These are phyloP conservation scores for Rhinocladiella similis DNA, from an alignment of 2,329 filamentous ascomycete genomes.

Conservation along the genomic window DNA sequence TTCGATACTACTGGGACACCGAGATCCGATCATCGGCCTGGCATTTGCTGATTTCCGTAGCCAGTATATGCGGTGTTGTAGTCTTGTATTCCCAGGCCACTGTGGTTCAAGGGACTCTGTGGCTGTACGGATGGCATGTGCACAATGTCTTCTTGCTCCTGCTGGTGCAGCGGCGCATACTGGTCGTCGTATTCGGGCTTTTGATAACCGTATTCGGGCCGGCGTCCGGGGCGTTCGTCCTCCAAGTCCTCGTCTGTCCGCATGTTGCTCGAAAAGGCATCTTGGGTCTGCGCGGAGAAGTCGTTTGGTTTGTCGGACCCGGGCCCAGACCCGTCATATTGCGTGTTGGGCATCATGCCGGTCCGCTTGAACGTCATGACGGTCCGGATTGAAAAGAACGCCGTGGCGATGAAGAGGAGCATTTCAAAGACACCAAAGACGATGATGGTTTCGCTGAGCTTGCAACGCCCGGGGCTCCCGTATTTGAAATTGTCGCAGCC, in stretches of 20 bases:
- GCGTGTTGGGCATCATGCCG: conserved; percentile 51
- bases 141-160: conserved; percentile 43
- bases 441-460: conserved; percentile 55
- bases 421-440: conserved; percentile 60
- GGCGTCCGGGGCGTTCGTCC: conserved; percentile 40
- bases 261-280: conserved; percentile 49
- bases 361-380: conserved; percentile 58
- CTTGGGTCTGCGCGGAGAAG: conserved; percentile 51
- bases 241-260: conserved; percentile 42
- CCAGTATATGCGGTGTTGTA: conserved; percentile 45
- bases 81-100: conserved; percentile 36
- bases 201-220: conserved; percentile 45
- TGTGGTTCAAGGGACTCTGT: conserved; percentile 38
- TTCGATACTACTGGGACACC: background rate
- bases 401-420: conserved; percentile 57
- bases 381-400: conserved; percentile 55
- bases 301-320: conserved; percentile 33
- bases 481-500: conserved; percentile 58
- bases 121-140: conserved; percentile 27
- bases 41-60: conserved; percentile 30
- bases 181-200: conserved; percentile 51
- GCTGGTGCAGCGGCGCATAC: conserved; percentile 53
- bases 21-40: conserved; percentile 17
- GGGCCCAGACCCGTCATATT: conserved; percentile 36
- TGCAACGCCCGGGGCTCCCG: conserved; percentile 57